Evolutionary conservation across 257 asterid species (phyloP), one percentile per base, ranked within the genome.

Genomic region (Lycium ferocissimum): DNA sequence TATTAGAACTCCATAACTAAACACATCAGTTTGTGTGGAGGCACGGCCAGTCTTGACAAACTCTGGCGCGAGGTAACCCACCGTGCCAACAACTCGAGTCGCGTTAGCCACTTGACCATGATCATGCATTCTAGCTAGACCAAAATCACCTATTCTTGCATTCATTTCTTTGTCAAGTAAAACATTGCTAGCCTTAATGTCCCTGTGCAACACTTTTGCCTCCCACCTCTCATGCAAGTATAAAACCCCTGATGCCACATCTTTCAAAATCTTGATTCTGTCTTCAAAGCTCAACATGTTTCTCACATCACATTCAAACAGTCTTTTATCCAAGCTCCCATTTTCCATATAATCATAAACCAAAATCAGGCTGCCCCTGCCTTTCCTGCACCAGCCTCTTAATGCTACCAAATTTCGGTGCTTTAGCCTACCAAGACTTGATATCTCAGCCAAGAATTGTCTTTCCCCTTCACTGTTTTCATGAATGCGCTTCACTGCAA

Each of bases 1-100:
- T 54, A 92, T 65, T 88, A 94, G 37, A 2, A 94, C 87, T 2
- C 97, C 95, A 8, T 80, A 94, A 1, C 94, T 87, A 82, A 85
- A 57, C 62, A 58, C 22, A 58, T 58, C 63, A 6, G 63, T 58
- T 58, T 58, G 63, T 22, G 22, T 58, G 2, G 63, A 58, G 63
- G 22, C 63, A 58, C 22, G 63, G 20, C 63, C 63, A 57, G 22
- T 57, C 22, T 17, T 57, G 63, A 6, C 63, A 17, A 15, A 17
- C 63, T 58, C 63, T 58, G 63, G 63, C 1, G 63, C 22, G 10
- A 58, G 7, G 9, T 17, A 58, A 17, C 63, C 63, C 22, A 58
- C 22, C 0, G 63, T 17, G 63, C 63, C 63, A 58, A 58, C 63
- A 17, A 58, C 63, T 58, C 6, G 63, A 58, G 63, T 58, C 9